Conservation (phyloP, 2,329 filamentous ascomycete genomes). For the Diaporthe sp. region DNA sequence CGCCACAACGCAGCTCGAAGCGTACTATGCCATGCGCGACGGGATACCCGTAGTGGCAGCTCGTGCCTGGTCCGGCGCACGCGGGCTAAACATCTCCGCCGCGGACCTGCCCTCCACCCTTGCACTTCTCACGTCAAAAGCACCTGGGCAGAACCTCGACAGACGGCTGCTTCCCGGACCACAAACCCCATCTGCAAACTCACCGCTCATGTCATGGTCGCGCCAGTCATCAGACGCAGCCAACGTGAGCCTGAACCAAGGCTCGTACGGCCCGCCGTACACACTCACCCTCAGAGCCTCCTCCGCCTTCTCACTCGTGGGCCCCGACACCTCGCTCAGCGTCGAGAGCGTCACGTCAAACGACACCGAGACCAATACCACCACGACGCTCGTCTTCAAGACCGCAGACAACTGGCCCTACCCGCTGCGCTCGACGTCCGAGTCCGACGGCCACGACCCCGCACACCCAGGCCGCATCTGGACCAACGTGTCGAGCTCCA, state of each 20-base stretch:
- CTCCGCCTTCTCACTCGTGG: conserved; percentile 59
- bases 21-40: conserved; percentile 60
- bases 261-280: conserved; percentile 62
- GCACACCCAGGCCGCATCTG: conserved; percentile 66
- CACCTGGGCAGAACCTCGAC: conserved; percentile 7
- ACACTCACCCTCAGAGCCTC: conserved; percentile 54
- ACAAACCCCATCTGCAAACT: neutral
- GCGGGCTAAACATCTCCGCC: neutral
- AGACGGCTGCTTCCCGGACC: neutral
- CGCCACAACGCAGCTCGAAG: conserved; percentile 61
- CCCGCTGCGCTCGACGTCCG: conserved; percentile 60
- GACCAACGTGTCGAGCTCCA: conserved; percentile 61
- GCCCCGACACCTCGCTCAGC: conserved; percentile 57
- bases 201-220: neutral
- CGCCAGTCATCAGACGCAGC: conserved; percentile 38
- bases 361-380: neutral
- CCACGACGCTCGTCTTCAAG: conserved; percentile 53
- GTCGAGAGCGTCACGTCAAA: conserved; percentile 50
- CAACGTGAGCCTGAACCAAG: conserved; percentile 47
- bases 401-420: conserved; percentile 60
- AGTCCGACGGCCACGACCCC: conserved; percentile 59
- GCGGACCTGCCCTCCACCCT: conserved; percentile 8
- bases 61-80: conserved; percentile 56
- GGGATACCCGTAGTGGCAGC: conserved; percentile 59
- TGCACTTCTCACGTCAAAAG: neutral